Percentiles rank a stretch among this genome's conserved stretches.
phyloP scores from a whole-genome alignment of 2,329 filamentous ascomycete species.

The Botrytis deweyae region DNA sequence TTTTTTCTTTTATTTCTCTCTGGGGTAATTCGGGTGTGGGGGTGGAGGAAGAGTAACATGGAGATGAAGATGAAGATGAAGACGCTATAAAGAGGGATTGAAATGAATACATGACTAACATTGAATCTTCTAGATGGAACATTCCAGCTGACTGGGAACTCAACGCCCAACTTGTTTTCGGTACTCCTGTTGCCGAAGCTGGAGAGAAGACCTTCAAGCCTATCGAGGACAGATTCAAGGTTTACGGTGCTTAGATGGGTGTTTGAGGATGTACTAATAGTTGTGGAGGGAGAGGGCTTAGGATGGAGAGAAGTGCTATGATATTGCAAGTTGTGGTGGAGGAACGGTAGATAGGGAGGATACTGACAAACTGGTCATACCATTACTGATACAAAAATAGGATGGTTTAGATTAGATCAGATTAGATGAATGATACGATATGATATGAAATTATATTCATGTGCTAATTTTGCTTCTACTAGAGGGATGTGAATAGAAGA shows the following conservation, averaged over 20 bases:
- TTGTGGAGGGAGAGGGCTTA: rapidly evolving
- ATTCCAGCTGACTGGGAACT: constrained; percentile 73
- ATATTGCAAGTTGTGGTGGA: background rate
- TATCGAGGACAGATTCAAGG: constrained; percentile 66
- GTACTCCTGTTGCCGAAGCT: constrained; percentile 55
- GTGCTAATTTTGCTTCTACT: background rate
- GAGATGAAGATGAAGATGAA: too few species aligned
- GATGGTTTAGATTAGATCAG: background rate
- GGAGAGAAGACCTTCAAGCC: constrained; percentile 64
- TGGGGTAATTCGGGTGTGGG: background rate
- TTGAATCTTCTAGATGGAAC: constrained; percentile 56
- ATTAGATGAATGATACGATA: background rate
- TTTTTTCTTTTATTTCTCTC: background rate
- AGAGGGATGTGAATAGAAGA: rapidly evolving
- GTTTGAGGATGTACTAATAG: background rate
- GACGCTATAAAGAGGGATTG: background rate
- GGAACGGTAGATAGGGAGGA: background rate
- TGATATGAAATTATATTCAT: background rate
- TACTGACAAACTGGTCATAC: background rate
- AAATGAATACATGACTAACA: background rate
- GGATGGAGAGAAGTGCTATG: background rate
- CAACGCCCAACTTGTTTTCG: constrained; percentile 83
- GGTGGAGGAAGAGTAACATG: background rate
- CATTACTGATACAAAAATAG: background rate
- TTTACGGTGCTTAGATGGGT: constrained; percentile 47